phyloP scores from a whole-genome alignment of 768 basidiomycete genomes.

The Pholiota conissans region DNA sequence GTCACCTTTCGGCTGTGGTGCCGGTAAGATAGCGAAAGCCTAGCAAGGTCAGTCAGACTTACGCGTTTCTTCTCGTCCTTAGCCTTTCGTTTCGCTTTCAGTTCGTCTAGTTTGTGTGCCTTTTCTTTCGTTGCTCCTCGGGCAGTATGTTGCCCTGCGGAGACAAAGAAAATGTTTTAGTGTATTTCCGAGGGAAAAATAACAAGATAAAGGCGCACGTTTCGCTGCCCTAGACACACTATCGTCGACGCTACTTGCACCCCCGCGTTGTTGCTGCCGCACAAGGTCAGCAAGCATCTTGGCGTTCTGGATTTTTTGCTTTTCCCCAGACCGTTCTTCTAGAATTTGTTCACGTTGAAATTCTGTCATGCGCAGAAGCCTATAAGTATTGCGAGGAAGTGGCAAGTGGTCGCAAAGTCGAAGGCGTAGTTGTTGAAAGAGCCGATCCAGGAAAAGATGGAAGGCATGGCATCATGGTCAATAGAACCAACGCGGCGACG shows the following conservation, averaged over 20 bases:
- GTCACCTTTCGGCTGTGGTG: conserved; percentile 40
- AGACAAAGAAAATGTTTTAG: too few species aligned
- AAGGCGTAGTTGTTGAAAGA: not conserved
- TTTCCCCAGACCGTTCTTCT: conserved; percentile 76
- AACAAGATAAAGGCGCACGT: too few species aligned
- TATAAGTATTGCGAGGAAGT: conserved; percentile 28
- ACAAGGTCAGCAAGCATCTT: conserved; percentile 74
- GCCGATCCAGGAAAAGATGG: not conserved
- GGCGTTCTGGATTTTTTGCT: conserved; percentile 72
- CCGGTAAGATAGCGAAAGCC: conserved; percentile 2
- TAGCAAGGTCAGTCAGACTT: conserved; percentile 21
- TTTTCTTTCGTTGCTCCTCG: conserved; percentile 83
- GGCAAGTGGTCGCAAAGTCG: not conserved
- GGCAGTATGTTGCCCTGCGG: conserved; percentile 68
- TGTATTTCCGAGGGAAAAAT: too few species aligned
- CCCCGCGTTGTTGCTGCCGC: conserved; percentile 56
- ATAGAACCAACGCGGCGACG: not conserved
- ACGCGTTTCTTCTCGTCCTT: conserved; percentile 89
- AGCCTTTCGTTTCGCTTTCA: conserved; percentile 84
- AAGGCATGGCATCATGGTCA: conserved; percentile 7
- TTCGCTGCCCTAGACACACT: conserved; percentile 73
- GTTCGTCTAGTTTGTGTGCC: conserved; percentile 73
- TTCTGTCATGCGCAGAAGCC: conserved; percentile 79
- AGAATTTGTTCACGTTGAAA: conserved; percentile 88
- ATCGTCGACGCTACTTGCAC: conserved; percentile 47